A percentile compares a stretch with the other conserved stretches of the same genome.
Evolutionary conservation across 2,329 filamentous ascomycete genomes (phyloP).

Genomic region (Cephalotrichum gorgonifer): DNA sequence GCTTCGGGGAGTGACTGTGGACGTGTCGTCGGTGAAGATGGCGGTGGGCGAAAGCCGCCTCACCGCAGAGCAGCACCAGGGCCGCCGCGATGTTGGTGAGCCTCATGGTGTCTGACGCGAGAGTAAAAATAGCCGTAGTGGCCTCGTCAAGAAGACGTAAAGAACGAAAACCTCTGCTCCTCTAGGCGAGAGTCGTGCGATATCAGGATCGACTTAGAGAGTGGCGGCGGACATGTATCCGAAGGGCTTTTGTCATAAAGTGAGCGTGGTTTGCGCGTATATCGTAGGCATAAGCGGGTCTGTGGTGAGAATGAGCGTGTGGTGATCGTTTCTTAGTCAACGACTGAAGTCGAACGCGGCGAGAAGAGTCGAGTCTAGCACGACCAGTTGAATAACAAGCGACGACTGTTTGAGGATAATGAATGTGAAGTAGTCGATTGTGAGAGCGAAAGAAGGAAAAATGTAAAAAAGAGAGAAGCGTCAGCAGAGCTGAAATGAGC

Average conservation of each 20-base stretch:
- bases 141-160: not conserved
- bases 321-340: not conserved
- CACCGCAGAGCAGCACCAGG: constrained; percentile 31
- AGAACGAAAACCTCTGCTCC: not conserved
- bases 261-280: not conserved
- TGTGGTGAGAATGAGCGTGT: not conserved
- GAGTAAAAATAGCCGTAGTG: not conserved
- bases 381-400: not conserved
- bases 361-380: not conserved
- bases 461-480: not conserved
- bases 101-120: constrained; percentile 23
- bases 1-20: constrained; percentile 20
- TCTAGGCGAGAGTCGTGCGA: not conserved
- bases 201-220: not conserved
- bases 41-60: constrained; percentile 11
- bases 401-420: not conserved
- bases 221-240: not conserved
- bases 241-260: not conserved
- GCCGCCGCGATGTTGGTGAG: constrained; percentile 39
- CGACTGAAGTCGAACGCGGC: too few species aligned
- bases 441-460: not conserved
- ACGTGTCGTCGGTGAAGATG: constrained; percentile 26
- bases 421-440: not conserved
- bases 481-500: not conserved
- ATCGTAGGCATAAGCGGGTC: not conserved